Evolutionary conservation across 169 alveolate species (phyloP), one percentile per base, ranked within the genome.

Genomic region (Cryptosporidium felis): DNA sequence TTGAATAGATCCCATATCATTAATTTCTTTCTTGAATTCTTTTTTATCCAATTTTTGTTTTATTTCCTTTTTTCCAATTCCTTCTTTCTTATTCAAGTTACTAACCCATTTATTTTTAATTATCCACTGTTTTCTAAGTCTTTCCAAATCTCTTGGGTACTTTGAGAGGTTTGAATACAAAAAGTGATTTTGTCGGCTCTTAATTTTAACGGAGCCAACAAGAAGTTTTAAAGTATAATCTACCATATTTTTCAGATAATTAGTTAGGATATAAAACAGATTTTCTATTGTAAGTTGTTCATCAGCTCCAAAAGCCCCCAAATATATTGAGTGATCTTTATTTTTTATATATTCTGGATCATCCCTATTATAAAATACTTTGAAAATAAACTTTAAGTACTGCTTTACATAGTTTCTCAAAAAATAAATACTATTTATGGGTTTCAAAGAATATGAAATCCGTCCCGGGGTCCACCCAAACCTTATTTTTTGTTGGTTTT

Each of bases 391-490:
- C 30, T 74, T 67, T 34, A 49, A 41, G 5, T 38, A 36, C 26
- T 74, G 85, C 21, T 38, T 74, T 10, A 49, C 67, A 58, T 74
- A 74, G 14, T 36, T 74, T n/a, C 85, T 74, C 3, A 74, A 12
- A 32, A 36, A 74, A 18, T 51, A 74, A 36, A 56, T 10, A 49
- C 51, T n/a, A 38, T 28, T 0, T 2, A 21, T 53, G 16, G 67
- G 65, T 21, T 49, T 74, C n/a, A 74, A 30, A 8, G 85, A 23
- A 21, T 21, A 58, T 4, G 74, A 74, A 49, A 74, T 30, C 8
- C 67, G 59, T 34, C 60, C 40, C 6, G 40, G 10, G 9, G 49
- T 34, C 85, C 85, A 74, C 23, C 34, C 41, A 26, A 51, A 53
- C 9, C 38, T 49, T 3, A 74, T 49, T 18, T 26, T 47, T 0